A percentile compares a stretch with the other conserved stretches of the same genome.
Conservation (phyloP, 2,329 filamentous ascomycete species). For the Aspergillus amoenus region DNA sequence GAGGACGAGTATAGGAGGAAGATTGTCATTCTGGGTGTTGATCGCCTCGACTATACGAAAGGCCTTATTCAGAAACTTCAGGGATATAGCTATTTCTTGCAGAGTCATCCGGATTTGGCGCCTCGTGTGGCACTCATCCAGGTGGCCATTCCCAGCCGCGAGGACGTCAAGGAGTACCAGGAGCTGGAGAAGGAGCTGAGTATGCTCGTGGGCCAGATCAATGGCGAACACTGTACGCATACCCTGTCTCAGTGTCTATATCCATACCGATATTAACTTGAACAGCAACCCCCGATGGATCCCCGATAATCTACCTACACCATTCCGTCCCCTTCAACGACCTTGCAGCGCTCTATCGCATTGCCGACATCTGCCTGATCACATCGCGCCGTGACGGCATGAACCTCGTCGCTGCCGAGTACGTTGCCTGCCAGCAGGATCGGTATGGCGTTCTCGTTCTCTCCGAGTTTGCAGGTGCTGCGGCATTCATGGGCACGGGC, state of each 20-base stretch:
- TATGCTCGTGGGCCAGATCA: conserved; percentile 89
- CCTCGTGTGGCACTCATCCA: conserved; percentile 91
- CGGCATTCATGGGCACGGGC: conserved; percentile 77
- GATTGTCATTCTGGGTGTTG: conserved; percentile 89
- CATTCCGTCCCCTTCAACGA: conserved; percentile 92
- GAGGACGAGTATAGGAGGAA: conserved; percentile 83
- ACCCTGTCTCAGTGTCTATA: no score
- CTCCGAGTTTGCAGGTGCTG: conserved; percentile 93
- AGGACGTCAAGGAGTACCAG: conserved; percentile 95
- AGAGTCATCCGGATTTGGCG: conserved; percentile 89
- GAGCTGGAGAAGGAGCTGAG: conserved; percentile 88
- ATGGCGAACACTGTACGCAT: conserved; percentile 73
- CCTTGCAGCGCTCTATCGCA: conserved; percentile 85
- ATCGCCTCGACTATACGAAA: conserved; percentile 95
- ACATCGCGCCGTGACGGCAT: conserved; percentile 92
- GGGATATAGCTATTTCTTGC: conserved; percentile 87
- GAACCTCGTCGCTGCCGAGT: conserved; percentile 97
- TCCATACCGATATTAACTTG: not conserved
- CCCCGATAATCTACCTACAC: conserved; percentile 94
- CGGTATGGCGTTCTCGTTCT: conserved; percentile 88
- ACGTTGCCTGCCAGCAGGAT: conserved; percentile 85
- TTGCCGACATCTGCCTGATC: conserved; percentile 84
- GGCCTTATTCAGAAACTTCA: conserved; percentile 92
- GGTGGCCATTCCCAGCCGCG: conserved; percentile 77
- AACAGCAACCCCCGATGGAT: conserved; percentile 80